Conservation (phyloP, 805 yeast species). For the Wickerhamomyces ciferrii region DNA sequence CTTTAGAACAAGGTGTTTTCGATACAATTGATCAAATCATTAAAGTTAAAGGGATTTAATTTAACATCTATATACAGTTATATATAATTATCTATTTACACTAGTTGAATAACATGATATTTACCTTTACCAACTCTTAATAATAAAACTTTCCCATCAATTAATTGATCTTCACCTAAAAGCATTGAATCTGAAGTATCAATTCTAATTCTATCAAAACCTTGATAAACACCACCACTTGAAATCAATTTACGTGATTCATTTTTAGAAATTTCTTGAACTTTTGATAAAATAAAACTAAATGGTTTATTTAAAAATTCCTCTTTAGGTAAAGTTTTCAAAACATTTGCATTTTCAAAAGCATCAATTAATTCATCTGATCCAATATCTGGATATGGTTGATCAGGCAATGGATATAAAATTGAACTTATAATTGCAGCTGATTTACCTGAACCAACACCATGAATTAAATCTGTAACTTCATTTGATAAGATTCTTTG, state of each 20-base stretch:
- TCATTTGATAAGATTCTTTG: conserved; percentile 79
- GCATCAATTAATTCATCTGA: conserved; percentile 48
- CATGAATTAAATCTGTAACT: conserved; percentile 84
- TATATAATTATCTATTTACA: not conserved
- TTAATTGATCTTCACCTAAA: conserved; percentile 42
- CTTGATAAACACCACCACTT: conserved; percentile 72
- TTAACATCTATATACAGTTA: not conserved
- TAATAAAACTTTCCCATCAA: conserved; percentile 57
- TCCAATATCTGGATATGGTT: conserved; percentile 39
- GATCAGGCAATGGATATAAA: conserved; percentile 54
- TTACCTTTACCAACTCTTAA: conserved; percentile 73
- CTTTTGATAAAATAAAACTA: conserved; percentile 44
- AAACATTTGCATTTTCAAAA: conserved; percentile 53
- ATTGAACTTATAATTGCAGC: conserved; percentile 65
- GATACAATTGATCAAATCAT: conserved; percentile 31
- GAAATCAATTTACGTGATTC: conserved; percentile 59
- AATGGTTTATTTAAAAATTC: conserved; percentile 37
- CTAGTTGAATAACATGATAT: conserved; percentile 47
- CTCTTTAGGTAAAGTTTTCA: conserved; percentile 28
- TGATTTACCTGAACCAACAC: conserved; percentile 65
- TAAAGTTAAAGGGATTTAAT: not conserved
- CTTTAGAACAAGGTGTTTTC: conserved; percentile 28
- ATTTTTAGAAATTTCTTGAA: conserved; percentile 43
- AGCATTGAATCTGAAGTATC: conserved; percentile 46
- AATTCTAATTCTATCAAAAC: conserved; percentile 50